phyloP scores from a whole-genome alignment of 2,329 filamentous ascomycete species.

The Fonsecaea erecta region DNA sequence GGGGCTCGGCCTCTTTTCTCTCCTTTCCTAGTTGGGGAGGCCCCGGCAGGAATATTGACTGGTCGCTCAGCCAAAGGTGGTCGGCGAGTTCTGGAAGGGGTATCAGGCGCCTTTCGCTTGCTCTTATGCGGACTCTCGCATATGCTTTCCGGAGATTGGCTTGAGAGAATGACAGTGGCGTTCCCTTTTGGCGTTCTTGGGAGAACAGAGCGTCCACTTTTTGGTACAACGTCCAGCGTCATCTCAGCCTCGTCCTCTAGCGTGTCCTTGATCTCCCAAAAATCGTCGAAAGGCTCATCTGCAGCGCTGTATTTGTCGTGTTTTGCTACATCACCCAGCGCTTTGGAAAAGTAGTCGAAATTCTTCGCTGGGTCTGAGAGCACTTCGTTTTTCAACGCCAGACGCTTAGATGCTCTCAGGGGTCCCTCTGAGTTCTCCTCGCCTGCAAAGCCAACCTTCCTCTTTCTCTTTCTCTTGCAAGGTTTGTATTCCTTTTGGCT shows the following conservation, averaged over 20 bases:
- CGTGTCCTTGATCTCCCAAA: slow-evolving; percentile 33
- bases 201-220: background rate
- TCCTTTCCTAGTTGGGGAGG: slow-evolving; percentile 9
- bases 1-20: slow-evolving; percentile 12
- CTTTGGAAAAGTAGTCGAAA: slow-evolving; percentile 28
- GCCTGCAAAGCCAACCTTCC: slow-evolving; percentile 1
- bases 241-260: slow-evolving; percentile 22
- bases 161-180: slow-evolving; percentile 29
- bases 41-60: slow-evolving; percentile 15
- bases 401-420: slow-evolving; percentile 25
- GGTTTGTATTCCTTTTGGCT: slow-evolving; percentile 29
- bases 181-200: slow-evolving; percentile 25
- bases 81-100: slow-evolving; percentile 25
- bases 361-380: slow-evolving; percentile 28
- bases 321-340: slow-evolving; percentile 3
- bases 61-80: slow-evolving; percentile 32
- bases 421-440: slow-evolving; percentile 5
- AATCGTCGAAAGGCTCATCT: background rate
- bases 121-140: slow-evolving; percentile 24
- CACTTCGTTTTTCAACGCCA: slow-evolving; percentile 26
- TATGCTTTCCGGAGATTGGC: slow-evolving; percentile 36
- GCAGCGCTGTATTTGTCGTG: background rate
- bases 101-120: background rate
- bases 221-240: background rate
- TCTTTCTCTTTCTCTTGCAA: slow-evolving; percentile 18